Evolutionary conservation across 1,284 basidiomycete genomes (phyloP).

Genomic region (Chalciporus sp.): DNA sequence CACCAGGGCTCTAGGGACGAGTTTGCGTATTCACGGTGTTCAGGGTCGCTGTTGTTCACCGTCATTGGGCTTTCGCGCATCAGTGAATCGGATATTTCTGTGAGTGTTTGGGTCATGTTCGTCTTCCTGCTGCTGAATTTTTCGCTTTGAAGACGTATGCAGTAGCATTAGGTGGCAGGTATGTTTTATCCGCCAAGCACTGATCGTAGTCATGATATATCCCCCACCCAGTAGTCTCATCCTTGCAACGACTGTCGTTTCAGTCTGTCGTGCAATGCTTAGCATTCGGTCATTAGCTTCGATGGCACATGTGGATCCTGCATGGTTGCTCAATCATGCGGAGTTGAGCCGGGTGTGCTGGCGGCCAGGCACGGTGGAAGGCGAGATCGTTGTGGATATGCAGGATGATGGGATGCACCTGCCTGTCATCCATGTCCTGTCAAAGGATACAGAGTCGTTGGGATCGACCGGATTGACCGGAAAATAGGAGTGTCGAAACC

Average conservation of each 20-base stretch:
- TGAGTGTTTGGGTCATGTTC: constrained; percentile 3
- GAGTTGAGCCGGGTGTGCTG: constrained; percentile 42
- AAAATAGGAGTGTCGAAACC: no score
- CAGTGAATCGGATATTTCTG: constrained; percentile 2
- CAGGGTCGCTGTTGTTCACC: constrained; percentile 21
- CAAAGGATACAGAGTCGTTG: no score
- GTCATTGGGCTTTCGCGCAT: constrained; percentile 13
- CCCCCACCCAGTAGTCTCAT: constrained; percentile 65
- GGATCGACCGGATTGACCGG: no score
- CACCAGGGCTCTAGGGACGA: not conserved
- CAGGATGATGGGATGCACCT: not conserved
- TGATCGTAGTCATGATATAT: constrained; percentile 43
- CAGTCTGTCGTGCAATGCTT: constrained; percentile 37
- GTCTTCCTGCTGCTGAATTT: not conserved
- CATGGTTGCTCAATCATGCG: constrained; percentile 43
- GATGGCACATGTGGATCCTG: no score
- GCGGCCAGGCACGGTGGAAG: constrained; percentile 38
- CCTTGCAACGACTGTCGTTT: constrained; percentile 9
- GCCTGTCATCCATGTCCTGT: no score
- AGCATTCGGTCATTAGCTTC: constrained; percentile 39
- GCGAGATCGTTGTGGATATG: constrained; percentile 43
- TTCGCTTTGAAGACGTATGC: constrained; percentile 14
- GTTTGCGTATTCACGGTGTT: not conserved
- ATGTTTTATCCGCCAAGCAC: not conserved
- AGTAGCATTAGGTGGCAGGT: constrained; percentile 15